Base-by-base conservation (phyloP, 176 grass and related monocot genomes). In the Rhynchospora pubera region DNA sequence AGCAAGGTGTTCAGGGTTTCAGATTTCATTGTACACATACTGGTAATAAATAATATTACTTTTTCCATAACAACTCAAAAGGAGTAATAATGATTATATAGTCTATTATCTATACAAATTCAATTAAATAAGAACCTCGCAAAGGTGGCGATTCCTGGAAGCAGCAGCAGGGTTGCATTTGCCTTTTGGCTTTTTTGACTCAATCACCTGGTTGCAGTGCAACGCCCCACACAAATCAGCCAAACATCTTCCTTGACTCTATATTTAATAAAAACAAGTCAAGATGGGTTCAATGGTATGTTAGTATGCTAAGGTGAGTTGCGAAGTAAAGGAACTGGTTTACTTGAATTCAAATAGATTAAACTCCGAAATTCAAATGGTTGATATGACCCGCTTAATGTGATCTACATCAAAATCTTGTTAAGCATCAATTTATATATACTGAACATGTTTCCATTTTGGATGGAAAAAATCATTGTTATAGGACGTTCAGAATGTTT, bases 131-230 rank as follows among this genome's bases (percentile, higher is more conserved):
- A 89, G 78, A 93, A 98, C 95, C 95, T 98, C 95, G 87, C 95
- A 98, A 89, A 92, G 88, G 87, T 93, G 95, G 59, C 51, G 95
- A 52, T 98, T 98, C 83, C 92, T 93, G 85, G 90, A 76, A 84
- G 88, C 87, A 53, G 84, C 92, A 83, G 95, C 87, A 53, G 85
- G 87, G 94, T 93, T 98, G 87, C 92, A 98, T 94, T 98, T 98
- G 80, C 82, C 87, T 85, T 98, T 98, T 62, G 84, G 57, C 70
- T 91, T 98, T 86, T 91, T 98, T 62, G 87, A 92, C 61, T 98
- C 89, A 18, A 89, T 85, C 75, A 91, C 80, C 82, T 74, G 87
- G 81, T 98, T 92, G 60, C 95, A 98, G 39, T 98, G 95, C 80
- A 98, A 85, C 57, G 95, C 90, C 68, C 92, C 92, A 44, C 92